Conservation (phyloP, 1,139 yeast species). For the Yamadazyma sp. region DNA sequence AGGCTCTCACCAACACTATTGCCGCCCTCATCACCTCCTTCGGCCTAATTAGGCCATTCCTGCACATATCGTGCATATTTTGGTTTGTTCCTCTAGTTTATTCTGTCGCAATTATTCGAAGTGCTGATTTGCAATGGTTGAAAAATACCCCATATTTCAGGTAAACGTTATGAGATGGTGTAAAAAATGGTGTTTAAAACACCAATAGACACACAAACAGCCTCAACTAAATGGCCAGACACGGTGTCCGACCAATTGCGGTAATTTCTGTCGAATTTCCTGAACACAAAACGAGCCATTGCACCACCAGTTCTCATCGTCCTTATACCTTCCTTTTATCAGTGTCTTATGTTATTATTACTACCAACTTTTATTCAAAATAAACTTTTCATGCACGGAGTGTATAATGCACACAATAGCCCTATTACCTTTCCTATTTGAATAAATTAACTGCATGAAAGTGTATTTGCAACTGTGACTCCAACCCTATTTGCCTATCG, state of each 20-base stretch:
- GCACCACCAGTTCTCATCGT: too few species aligned
- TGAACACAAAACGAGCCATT: too few species aligned
- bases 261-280: too few species aligned
- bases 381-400: slow-evolving; percentile 6
- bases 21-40: slow-evolving; percentile 2
- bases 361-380: too few species aligned
- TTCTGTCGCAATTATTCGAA: neutral
- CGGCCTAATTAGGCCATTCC: slow-evolving; percentile 4
- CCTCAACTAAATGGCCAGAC: too few species aligned
- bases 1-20: neutral
- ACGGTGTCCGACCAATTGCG: too few species aligned
- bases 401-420: slow-evolving; percentile 6
- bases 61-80: neutral
- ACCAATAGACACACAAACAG: too few species aligned
- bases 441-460: slow-evolving; percentile 10
- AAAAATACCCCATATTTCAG: slow-evolving; percentile 3
- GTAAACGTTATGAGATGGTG: neutral
- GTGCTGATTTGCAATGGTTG: neutral
- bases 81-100: neutral
- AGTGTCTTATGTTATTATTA: too few species aligned
- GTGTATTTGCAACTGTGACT: slow-evolving; percentile 5
- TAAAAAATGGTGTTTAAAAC: too few species aligned
- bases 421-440: slow-evolving; percentile 8
- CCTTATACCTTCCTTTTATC: neutral
- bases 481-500: slow-evolving; percentile 1